These are phyloP conservation scores for Sarocladium strictum DNA, from an alignment of 2,329 filamentous ascomycete species.

Conservation along the genomic window DNA sequence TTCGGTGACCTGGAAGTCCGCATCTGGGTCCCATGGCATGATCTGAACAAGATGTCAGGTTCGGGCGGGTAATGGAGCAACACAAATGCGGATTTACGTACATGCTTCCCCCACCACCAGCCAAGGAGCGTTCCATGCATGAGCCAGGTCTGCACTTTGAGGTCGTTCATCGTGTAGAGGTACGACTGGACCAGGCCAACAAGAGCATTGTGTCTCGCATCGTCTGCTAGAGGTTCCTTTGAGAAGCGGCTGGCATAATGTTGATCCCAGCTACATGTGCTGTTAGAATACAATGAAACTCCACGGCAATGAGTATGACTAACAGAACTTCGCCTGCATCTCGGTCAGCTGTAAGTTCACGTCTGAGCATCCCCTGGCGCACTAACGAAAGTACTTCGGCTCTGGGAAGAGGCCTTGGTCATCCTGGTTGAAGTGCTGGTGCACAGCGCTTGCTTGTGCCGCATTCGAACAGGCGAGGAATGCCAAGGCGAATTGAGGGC, in stretches of 20 bases:
- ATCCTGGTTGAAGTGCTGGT: neutral
- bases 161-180: slow-evolving; percentile 57
- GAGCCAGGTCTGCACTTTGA: slow-evolving; percentile 73
- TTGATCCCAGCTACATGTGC: slow-evolving; percentile 5
- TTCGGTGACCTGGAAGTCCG: slow-evolving; percentile 68
- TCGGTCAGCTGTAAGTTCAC: neutral
- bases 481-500: neutral
- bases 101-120: slow-evolving; percentile 75
- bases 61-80: neutral
- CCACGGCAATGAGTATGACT: no score
- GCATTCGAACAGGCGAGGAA: neutral
- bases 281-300: no score
- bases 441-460: neutral
- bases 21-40: slow-evolving; percentile 72
- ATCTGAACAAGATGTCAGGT: slow-evolving; percentile 34
- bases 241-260: slow-evolving; percentile 36
- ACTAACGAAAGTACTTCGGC: slow-evolving; percentile 21
- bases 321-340: neutral
- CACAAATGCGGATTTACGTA: slow-evolving; percentile 16
- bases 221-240: slow-evolving; percentile 36
- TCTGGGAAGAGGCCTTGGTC: slow-evolving; percentile 10
- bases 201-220: slow-evolving; percentile 55
- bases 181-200: slow-evolving; percentile 66
- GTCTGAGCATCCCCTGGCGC: neutral
- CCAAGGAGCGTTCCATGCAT: slow-evolving; percentile 79